These are phyloP conservation scores for Globisporangium emineosum DNA, from an alignment of 352 stramenopile genomes.

Conservation along the genomic window DNA sequence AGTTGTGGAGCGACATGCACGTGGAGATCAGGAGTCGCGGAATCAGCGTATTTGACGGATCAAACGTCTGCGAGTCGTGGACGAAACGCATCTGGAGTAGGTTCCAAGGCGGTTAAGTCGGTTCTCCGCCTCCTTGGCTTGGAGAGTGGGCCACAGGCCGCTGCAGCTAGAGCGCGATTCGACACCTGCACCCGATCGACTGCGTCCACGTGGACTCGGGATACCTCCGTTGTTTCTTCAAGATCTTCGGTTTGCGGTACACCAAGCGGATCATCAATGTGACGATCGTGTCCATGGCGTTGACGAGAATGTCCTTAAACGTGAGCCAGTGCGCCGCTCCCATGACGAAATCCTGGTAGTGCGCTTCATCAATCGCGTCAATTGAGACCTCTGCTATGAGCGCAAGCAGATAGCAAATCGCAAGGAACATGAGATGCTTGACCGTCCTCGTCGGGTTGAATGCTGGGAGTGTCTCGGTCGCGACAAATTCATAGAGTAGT, in stretches of 20 bases:
- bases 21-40: neutral
- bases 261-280: conserved; percentile 9
- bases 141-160: too few relatives aligned
- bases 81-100: conserved; percentile 10
- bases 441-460: conserved; percentile 13
- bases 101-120: too few relatives aligned
- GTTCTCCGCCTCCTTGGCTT: too few relatives aligned
- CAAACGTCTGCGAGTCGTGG: conserved; percentile 4
- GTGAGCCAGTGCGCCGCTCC: conserved; percentile 1
- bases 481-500: conserved; percentile 10
- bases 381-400: neutral
- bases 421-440: conserved; percentile 11
- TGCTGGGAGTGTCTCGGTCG: conserved; percentile 6
- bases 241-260: conserved; percentile 8
- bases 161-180: conserved; percentile 5
- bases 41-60: neutral
- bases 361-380: conserved; percentile 1
- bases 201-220: conserved; percentile 6
- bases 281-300: conserved; percentile 16
- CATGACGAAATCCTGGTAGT: neutral
- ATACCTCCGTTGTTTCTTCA: neutral
- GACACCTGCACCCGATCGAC: conserved; percentile 13
- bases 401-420: conserved; percentile 5
- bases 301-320: conserved; percentile 11
- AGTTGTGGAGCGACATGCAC: neutral